Evolutionary conservation across 306 rosid species (phyloP).

Genomic region (Trifolium subterraneum): DNA sequence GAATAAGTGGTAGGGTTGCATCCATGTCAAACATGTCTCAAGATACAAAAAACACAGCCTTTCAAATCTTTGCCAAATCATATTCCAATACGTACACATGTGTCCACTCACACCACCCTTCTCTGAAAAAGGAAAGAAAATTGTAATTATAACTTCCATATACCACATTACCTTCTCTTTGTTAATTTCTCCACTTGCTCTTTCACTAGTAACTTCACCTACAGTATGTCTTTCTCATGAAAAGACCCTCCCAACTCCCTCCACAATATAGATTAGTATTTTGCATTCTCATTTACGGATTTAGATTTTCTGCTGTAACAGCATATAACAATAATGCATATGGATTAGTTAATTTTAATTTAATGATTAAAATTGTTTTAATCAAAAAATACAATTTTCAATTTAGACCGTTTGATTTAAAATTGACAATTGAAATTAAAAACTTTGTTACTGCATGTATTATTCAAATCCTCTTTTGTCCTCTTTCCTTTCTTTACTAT

Average conservation of each 20-base stretch:
- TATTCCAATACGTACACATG: constrained; percentile 52
- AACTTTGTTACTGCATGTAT: too few species aligned
- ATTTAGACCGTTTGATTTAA: too few species aligned
- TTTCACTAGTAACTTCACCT: constrained; percentile 47
- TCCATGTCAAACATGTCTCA: constrained; percentile 41
- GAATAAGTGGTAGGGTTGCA: constrained; percentile 48
- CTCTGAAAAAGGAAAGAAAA: constrained; percentile 38
- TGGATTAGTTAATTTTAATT: too few species aligned
- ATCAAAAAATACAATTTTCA: too few species aligned
- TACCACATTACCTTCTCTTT: constrained; percentile 11
- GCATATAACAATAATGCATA: too few species aligned
- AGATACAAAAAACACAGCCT: constrained; percentile 36
- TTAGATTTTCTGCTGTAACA: too few species aligned
- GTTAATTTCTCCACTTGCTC: constrained; percentile 39
- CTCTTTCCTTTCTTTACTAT: too few species aligned
- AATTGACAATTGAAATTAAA: too few species aligned
- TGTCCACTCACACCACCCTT: constrained; percentile 56
- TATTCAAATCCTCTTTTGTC: too few species aligned
- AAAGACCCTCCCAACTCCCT: constrained; percentile 53
- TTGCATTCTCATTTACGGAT: neutral
- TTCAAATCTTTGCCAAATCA: constrained; percentile 58
- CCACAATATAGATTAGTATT: constrained; percentile 27
- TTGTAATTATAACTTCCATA: constrained; percentile 38
- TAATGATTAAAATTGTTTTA: too few species aligned
- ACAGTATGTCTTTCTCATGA: constrained; percentile 39